Base-by-base conservation (phyloP, 371 early-diverging fungal species). In the Rhizopus stolonifer region DNA sequence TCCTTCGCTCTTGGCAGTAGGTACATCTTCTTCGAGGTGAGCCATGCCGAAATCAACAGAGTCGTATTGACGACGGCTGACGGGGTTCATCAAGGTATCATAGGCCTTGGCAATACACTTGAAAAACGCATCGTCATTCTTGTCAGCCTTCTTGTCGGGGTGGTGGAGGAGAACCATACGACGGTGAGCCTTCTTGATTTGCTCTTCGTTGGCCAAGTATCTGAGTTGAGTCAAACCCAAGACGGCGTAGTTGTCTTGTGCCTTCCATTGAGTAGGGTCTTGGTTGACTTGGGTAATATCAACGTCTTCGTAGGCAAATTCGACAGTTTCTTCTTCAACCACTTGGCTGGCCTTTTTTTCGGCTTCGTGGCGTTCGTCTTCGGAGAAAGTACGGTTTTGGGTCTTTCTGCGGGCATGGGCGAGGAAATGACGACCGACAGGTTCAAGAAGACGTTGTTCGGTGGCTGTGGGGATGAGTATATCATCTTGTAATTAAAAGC, bases 41-140 rank as follows among this genome's bases (percentile, higher is more conserved):
- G 84, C 71, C 70, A 84, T 77, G 57, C 72, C 79, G 50, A 85
- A 86, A 80, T 96, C 98, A 55, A 91, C 88, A 15, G 98, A 97
- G 72, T 99, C 99, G 79, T 90, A 99, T 75, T 96, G 94, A 50
- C 90, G 88, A 68, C 98, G 91, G 72, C 90, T 90, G 51, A 79
- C 85, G 19, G 90, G 90, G 81, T 96, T 94, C 67, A 88, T 86
- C 64, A 99, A 80, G 14, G 95, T 86, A 61, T 98, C 96, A 67
- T 87, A 91, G 17, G 99, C 99, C 82, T 95, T 96, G 66, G 95
- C 94, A 60, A 97, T 89, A 77, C 99, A 98, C 85, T 98, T 98
- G 91, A 97, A 98, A 84, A 95, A 94, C 23, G 88, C 81, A 80
- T 98, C 98, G 59, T 94, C 92, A 67, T 86, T 85, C 63, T 83